Conservation (phyloP, 108 stramenopile species). For the Fragilariopsis cylindrus region DNA sequence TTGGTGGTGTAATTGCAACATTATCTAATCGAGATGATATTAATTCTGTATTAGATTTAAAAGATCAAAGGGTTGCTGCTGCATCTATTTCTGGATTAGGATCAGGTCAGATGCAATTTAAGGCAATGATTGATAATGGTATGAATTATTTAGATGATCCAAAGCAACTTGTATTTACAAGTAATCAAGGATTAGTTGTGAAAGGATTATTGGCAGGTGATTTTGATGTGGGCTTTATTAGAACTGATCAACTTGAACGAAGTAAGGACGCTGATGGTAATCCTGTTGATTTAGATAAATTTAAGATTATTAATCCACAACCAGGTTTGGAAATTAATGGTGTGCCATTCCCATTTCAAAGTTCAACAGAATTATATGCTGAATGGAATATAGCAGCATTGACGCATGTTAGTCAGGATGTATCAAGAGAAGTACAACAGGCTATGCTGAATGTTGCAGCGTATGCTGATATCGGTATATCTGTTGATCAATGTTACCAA, state of each 20-base stretch:
- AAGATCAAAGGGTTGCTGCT: constrained; percentile 32
- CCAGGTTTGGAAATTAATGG: constrained; percentile 28
- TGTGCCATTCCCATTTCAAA: constrained; percentile 32
- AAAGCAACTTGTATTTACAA: constrained; percentile 34
- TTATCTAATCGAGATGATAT: constrained; percentile 22
- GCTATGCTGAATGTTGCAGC: constrained; percentile 21
- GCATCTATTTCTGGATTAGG: constrained; percentile 34
- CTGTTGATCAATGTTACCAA: constrained; percentile 9
- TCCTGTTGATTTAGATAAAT: constrained; percentile 18
- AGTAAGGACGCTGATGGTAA: constrained; percentile 21
- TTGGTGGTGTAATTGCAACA: constrained; percentile 36
- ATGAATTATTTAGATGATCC: constrained; percentile 36
- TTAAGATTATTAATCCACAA: constrained; percentile 32
- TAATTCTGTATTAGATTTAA: constrained; percentile 25
- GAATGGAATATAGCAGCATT: constrained; percentile 45
- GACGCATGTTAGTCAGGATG: constrained; percentile 25
- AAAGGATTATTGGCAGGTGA: constrained; percentile 32
- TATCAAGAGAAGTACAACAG: constrained; percentile 33
- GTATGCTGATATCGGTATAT: constrained; percentile 14
- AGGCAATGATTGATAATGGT: constrained; percentile 34
- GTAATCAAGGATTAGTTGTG: constrained; percentile 36
- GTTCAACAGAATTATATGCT: constrained; percentile 32
- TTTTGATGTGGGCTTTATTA: constrained; percentile 46
- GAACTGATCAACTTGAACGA: constrained; percentile 35
- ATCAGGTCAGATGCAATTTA: constrained; percentile 40